Evolutionary conservation across 75 land plant species (phyloP).

Genomic region (Pinus taeda): DNA sequence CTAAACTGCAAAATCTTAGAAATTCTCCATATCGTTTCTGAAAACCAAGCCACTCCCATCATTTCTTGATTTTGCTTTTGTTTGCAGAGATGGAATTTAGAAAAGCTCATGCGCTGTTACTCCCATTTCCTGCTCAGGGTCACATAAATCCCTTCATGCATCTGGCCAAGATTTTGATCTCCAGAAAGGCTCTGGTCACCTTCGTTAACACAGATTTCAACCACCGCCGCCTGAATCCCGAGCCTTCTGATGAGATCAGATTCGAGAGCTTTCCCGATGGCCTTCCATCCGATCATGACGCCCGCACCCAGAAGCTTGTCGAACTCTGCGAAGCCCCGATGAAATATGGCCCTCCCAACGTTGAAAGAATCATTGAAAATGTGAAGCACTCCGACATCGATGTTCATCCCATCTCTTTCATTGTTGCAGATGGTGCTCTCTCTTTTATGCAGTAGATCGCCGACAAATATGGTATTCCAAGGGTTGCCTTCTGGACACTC

Average conservation of each 20-base stretch:
- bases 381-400: too few species aligned
- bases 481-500: conserved; percentile 14
- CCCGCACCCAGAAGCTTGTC: conserved; percentile 12
- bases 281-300: conserved; percentile 9
- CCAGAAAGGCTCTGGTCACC: too few species aligned
- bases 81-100: too few species aligned
- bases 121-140: neutral
- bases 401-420: conserved; percentile 12
- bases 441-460: conserved; percentile 16
- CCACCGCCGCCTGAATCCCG: neutral
- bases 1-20: too few species aligned
- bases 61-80: too few species aligned
- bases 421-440: conserved; percentile 15
- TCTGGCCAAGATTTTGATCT: too few species aligned
- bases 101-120: too few species aligned
- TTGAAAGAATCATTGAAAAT: too few species aligned
- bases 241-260: neutral
- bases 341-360: neutral
- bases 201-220: neutral
- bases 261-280: conserved; percentile 30
- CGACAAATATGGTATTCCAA: conserved; percentile 19
- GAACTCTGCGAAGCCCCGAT: conserved; percentile 6
- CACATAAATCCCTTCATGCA: too few species aligned
- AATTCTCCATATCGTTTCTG: too few species aligned
- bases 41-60: too few species aligned